Evolutionary conservation across 1,284 basidiomycete species (phyloP).

Genomic region (Ceratobasidium theobromae): DNA sequence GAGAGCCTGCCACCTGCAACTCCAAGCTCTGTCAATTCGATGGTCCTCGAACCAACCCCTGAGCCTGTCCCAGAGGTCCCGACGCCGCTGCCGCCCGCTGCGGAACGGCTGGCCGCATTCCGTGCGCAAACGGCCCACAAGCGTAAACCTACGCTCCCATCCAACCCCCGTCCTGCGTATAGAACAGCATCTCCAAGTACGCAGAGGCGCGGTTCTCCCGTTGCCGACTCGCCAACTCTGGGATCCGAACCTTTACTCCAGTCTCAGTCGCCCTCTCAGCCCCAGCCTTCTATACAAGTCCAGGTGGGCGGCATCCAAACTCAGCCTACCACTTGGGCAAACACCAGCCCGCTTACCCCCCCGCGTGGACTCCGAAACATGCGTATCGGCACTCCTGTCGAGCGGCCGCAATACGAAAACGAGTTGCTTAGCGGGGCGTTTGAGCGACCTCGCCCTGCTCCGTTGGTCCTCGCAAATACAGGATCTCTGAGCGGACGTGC

Average conservation of each 20-base stretch:
- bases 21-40: conserved; percentile 16
- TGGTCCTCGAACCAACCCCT: too few relatives aligned
- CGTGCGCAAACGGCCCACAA: conserved; percentile 17
- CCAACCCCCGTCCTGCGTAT: conserved; percentile 13
- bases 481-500: neutral
- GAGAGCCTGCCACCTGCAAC: neutral
- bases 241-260: neutral
- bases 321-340: conserved; percentile 39
- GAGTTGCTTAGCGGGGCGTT: conserved; percentile 40
- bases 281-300: conserved; percentile 26
- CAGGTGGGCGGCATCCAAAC: conserved; percentile 29
- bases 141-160: conserved; percentile 13
- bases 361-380: conserved; percentile 36
- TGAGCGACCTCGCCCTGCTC: conserved; percentile 52
- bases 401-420: conserved; percentile 39
- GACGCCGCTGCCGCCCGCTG: conserved; percentile 7
- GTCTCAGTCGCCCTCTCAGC: neutral
- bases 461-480: conserved; percentile 38
- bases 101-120: conserved; percentile 29
- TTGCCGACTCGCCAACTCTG: neutral
- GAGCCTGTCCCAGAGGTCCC: neutral
- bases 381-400: conserved; percentile 38
- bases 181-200: conserved; percentile 6
- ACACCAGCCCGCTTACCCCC: conserved; percentile 45
- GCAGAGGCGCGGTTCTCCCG: neutral